Evolutionary conservation across 495 filamentous ascomycete genomes (phyloP).

Genomic region (Penicillium psychrofluorescens): DNA sequence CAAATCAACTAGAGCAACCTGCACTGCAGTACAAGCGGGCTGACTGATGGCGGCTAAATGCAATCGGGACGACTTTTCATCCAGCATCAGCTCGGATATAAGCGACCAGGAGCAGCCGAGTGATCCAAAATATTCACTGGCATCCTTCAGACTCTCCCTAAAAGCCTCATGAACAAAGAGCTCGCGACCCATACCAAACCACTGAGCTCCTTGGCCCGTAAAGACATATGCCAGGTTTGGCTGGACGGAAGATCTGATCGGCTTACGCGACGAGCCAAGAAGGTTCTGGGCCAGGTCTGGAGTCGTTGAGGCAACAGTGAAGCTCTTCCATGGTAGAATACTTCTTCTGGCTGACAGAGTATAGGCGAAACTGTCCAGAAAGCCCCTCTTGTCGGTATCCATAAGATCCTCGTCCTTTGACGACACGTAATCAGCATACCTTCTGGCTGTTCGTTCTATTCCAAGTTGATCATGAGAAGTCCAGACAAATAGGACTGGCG

Average conservation of each 20-base stretch:
- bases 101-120: conserved; percentile 4
- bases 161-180: too few relatives aligned
- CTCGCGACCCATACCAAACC: conserved; percentile 29
- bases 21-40: background rate
- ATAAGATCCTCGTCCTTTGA: conserved; percentile 17
- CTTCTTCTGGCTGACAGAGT: conserved; percentile 9
- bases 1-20: background rate
- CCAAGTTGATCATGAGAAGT: too few relatives aligned
- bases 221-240: conserved; percentile 28
- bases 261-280: too few relatives aligned
- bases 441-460: conserved; percentile 3
- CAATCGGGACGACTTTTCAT: background rate
- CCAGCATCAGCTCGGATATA: conserved; percentile 10
- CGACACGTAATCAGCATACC: conserved; percentile 18
- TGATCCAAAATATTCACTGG: background rate
- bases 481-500: too few relatives aligned
- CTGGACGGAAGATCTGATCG: background rate
- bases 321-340: conserved; percentile 2
- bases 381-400: conserved; percentile 12
- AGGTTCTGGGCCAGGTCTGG: too few relatives aligned
- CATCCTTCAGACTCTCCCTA: too few relatives aligned
- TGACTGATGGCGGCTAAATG: background rate
- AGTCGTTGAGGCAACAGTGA: conserved; percentile 7
- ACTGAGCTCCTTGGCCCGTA: conserved; percentile 41
- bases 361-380: conserved; percentile 9